phyloP scores from a whole-genome alignment of 495 filamentous ascomycete species.

The Pyrenopolyporus hunteri region DNA sequence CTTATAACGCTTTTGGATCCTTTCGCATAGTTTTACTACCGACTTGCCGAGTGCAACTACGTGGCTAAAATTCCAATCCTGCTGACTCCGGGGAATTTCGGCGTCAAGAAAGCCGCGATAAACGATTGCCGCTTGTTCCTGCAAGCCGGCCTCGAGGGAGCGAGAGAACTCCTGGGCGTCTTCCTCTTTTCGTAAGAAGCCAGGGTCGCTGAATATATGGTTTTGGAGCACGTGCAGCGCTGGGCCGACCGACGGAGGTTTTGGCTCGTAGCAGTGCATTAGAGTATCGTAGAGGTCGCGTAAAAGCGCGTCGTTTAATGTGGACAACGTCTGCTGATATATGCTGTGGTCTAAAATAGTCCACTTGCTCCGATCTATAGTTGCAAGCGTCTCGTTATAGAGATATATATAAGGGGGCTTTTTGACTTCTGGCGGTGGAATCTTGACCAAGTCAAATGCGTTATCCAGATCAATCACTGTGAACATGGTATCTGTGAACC shows the following conservation, averaged over 20 bases:
- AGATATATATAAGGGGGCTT: slow-evolving; percentile 54
- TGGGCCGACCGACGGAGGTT: slow-evolving; percentile 76
- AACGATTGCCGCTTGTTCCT: slow-evolving; percentile 71
- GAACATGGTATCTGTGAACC: slow-evolving; percentile 86
- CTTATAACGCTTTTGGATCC: slow-evolving; percentile 88
- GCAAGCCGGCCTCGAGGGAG: slow-evolving; percentile 74
- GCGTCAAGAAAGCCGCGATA: slow-evolving; percentile 75
- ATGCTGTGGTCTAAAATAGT: slow-evolving; percentile 76
- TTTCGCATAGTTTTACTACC: slow-evolving; percentile 79
- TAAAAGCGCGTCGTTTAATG: slow-evolving; percentile 80
- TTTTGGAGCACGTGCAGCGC: slow-evolving; percentile 82
- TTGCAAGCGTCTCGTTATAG: slow-evolving; percentile 48
- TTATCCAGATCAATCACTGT: slow-evolving; percentile 78
- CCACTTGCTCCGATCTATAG: slow-evolving; percentile 66
- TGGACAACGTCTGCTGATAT: slow-evolving; percentile 75
- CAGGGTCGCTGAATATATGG: slow-evolving; percentile 79
- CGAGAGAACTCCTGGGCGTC: slow-evolving; percentile 71
- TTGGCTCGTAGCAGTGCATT: slow-evolving; percentile 87
- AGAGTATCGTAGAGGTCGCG: slow-evolving; percentile 87
- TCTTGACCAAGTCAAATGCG: slow-evolving; percentile 81
- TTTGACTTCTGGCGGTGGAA: slow-evolving; percentile 63
- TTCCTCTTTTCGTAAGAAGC: slow-evolving; percentile 71
- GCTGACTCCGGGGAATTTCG: slow-evolving; percentile 73
- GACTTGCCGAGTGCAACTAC: slow-evolving; percentile 86
- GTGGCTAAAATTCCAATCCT: slow-evolving; percentile 84